These are phyloP conservation scores for Articulospora tetracladia DNA, from an alignment of 495 filamentous ascomycete genomes.

Conservation along the genomic window DNA sequence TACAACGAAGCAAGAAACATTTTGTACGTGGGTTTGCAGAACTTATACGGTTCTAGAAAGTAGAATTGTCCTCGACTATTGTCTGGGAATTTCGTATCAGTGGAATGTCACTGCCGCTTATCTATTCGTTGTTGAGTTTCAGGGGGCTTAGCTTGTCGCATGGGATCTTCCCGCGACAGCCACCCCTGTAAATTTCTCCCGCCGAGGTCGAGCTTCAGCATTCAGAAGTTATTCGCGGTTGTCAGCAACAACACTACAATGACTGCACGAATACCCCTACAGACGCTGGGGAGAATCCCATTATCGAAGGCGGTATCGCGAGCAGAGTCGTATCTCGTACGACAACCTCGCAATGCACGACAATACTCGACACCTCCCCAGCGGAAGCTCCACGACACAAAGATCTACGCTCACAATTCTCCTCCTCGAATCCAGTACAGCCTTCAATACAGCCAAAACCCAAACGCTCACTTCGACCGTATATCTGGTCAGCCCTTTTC, in stretches of 20 bases:
- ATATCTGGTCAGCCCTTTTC: slow-evolving; percentile 29
- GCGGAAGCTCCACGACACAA: slow-evolving; percentile 6
- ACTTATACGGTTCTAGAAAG: neutral
- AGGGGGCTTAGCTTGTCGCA: neutral
- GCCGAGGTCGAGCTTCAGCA: neutral
- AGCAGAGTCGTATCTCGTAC: neutral
- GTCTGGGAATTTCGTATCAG: neutral
- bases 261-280: slow-evolving; percentile 4
- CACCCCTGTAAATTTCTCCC: neutral
- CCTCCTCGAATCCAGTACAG: neutral
- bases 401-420: slow-evolving; percentile 22
- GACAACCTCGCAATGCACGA: neutral
- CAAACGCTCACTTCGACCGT: slow-evolving; percentile 20
- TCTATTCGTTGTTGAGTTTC: slow-evolving; percentile 6
- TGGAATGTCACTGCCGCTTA: slow-evolving; percentile 17
- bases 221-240: too few species aligned
- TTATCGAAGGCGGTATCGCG: neutral
- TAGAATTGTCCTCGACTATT: neutral
- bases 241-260: neutral
- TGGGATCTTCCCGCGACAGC: neutral
- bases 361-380: slow-evolving; percentile 11
- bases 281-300: neutral
- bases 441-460: slow-evolving; percentile 10
- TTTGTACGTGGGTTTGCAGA: neutral
- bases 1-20: neutral